Percentiles rank a stretch among this genome's conserved stretches.
Evolutionary conservation across 495 filamentous ascomycete genomes (phyloP).

Genomic region (Aspergillus nidulans): DNA sequence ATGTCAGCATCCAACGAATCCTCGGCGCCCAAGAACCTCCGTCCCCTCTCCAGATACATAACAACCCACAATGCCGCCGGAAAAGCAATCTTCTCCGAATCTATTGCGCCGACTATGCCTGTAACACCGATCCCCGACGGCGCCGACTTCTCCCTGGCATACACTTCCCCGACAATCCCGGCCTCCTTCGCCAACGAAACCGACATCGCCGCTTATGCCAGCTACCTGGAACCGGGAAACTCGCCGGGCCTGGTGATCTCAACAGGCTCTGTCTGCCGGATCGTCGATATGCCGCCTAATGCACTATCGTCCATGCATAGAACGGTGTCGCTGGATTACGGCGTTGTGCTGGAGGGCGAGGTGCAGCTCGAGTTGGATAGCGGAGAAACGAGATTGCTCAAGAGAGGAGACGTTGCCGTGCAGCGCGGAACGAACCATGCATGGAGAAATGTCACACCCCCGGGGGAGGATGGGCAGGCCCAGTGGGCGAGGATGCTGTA

Average conservation of each 20-base stretch:
- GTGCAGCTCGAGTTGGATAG: slow-evolving; percentile 71
- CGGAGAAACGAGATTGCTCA: slow-evolving; percentile 54
- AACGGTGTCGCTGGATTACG: slow-evolving; percentile 68
- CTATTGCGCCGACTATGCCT: slow-evolving; percentile 22
- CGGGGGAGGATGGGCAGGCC: slow-evolving; percentile 10
- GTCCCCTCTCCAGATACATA: slow-evolving; percentile 35
- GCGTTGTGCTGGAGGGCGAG: slow-evolving; percentile 66
- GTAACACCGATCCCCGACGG: slow-evolving; percentile 20
- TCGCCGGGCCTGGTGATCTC: slow-evolving; percentile 47
- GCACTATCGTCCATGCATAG: slow-evolving; percentile 64
- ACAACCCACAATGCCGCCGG: slow-evolving; percentile 33
- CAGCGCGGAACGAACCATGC: slow-evolving; percentile 51
- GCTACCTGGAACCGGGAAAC: slow-evolving; percentile 28
- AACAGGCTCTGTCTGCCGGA: slow-evolving; percentile 47
- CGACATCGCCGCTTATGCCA: slow-evolving; percentile 35
- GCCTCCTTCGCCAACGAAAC: slow-evolving; percentile 45
- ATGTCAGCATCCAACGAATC: slow-evolving; percentile 11
- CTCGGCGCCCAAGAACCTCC: slow-evolving; percentile 24
- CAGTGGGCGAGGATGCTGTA: slow-evolving; percentile 55
- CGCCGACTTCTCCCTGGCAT: slow-evolving; percentile 33
- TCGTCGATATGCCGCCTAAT: slow-evolving; percentile 60
- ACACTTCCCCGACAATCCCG: slow-evolving; percentile 53
- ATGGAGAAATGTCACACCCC: slow-evolving; percentile 36
- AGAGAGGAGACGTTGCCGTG: slow-evolving; percentile 66
- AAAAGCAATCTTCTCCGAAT: slow-evolving; percentile 30